Conservation (phyloP, 2,329 filamentous ascomycete species). For the Lecanosticta acicola region DNA sequence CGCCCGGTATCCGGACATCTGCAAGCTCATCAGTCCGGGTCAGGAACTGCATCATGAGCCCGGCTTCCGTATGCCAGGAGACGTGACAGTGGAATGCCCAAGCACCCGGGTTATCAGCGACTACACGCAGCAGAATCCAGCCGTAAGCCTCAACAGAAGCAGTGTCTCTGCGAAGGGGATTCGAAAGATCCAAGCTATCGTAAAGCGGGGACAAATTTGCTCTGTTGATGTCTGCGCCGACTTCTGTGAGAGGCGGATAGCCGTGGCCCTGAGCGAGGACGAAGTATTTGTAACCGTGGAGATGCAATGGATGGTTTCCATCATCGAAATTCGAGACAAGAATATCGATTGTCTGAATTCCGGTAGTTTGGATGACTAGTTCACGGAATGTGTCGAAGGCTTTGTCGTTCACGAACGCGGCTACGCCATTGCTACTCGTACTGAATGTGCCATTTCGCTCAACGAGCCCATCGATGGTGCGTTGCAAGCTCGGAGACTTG, state of each 20-base stretch:
- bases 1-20: conserved; percentile 40
- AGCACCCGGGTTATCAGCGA: conserved; percentile 53
- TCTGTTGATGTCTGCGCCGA: conserved; percentile 20
- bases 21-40: conserved; percentile 45
- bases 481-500: conserved; percentile 46
- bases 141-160: conserved; percentile 51
- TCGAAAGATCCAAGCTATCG: conserved; percentile 33
- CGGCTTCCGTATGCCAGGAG: conserved; percentile 54
- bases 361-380: conserved; percentile 35
- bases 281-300: conserved; percentile 36
- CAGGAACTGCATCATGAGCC: conserved; percentile 56
- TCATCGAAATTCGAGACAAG: conserved; percentile 35
- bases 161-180: conserved; percentile 49
- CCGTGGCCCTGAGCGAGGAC: conserved; percentile 34
- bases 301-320: conserved; percentile 33
- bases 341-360: conserved; percentile 35
- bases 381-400: conserved; percentile 25
- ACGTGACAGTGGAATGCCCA: conserved; percentile 58
- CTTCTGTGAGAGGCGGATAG: conserved; percentile 25
- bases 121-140: conserved; percentile 51
- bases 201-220: conserved; percentile 29
- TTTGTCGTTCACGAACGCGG: conserved; percentile 10
- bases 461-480: conserved; percentile 44
- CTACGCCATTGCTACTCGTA: background rate
- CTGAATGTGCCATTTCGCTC: conserved; percentile 27